Conservation (phyloP, 2,329 filamentous ascomycete species). For the Phaeosphaeriaceae sp. region DNA sequence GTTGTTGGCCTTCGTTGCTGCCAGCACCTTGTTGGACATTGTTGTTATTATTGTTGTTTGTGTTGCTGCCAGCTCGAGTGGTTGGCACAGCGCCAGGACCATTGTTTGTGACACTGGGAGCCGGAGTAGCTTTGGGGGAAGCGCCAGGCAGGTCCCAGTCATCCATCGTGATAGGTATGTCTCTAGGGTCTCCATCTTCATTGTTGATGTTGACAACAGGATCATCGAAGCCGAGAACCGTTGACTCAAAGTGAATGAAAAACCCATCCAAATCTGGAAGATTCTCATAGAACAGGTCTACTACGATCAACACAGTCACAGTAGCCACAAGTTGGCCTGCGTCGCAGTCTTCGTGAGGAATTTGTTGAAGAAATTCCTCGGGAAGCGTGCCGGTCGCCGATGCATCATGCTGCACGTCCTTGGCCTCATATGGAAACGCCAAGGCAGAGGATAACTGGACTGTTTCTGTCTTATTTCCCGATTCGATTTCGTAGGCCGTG, state of each 20-base stretch:
- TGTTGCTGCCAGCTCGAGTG: slow-evolving; percentile 6
- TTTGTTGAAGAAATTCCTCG: slow-evolving; percentile 45
- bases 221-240: slow-evolving; percentile 35
- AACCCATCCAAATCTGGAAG: slow-evolving; percentile 22
- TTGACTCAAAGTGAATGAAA: slow-evolving; percentile 38
- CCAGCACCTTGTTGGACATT: slow-evolving; percentile 3
- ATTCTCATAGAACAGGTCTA: slow-evolving; percentile 47
- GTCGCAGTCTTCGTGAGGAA: slow-evolving; percentile 39
- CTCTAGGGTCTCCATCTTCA: slow-evolving; percentile 8
- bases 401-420: slow-evolving; percentile 33
- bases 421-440: slow-evolving; percentile 47
- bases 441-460: slow-evolving; percentile 45
- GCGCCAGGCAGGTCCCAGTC: slow-evolving; percentile 18
- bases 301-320: slow-evolving; percentile 53
- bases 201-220: slow-evolving; percentile 15
- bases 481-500: slow-evolving; percentile 52
- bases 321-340: slow-evolving; percentile 48
- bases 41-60: slow-evolving; percentile 3
- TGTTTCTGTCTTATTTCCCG: slow-evolving; percentile 38
- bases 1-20: slow-evolving; percentile 3
- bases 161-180: slow-evolving; percentile 16
- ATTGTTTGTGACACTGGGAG: slow-evolving; percentile 4
- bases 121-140: slow-evolving; percentile 8
- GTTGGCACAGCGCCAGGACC: slow-evolving; percentile 8
- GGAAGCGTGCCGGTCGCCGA: slow-evolving; percentile 43